These are phyloP conservation scores for Colletotrichum liaoningense DNA, from an alignment of 2,329 filamentous ascomycete genomes.

Conservation along the genomic window DNA sequence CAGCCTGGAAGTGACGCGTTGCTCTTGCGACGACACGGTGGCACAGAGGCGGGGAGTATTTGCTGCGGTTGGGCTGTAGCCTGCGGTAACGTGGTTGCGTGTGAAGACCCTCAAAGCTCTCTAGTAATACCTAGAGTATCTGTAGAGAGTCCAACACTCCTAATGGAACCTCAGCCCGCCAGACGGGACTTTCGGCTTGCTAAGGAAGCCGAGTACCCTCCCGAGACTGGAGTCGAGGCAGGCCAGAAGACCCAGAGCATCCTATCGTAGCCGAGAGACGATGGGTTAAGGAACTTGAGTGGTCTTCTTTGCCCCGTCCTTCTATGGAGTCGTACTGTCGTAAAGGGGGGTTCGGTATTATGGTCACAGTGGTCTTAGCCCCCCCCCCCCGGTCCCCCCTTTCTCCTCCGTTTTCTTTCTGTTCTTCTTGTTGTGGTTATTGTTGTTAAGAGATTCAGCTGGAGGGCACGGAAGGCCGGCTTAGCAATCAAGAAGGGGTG, in stretches of 20 bases:
- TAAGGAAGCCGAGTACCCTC: constrained; percentile 13
- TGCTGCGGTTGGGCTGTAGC: constrained; percentile 1
- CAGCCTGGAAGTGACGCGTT: constrained; percentile 23
- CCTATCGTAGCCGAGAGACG: not conserved
- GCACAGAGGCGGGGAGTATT: constrained; percentile 14
- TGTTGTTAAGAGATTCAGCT: not conserved
- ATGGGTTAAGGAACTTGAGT: not conserved
- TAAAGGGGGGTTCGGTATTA: not conserved
- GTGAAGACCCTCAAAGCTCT: not conserved
- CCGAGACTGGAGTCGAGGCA: not conserved
- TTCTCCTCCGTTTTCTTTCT: not conserved
- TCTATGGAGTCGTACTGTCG: constrained; percentile 5
- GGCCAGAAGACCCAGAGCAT: not conserved
- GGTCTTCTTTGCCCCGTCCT: constrained; percentile 1
- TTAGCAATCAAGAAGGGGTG: not conserved
- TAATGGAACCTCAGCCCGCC: not conserved
- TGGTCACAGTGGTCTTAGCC: not conserved
- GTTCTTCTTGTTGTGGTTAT: not conserved
- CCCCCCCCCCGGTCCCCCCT: not conserved
- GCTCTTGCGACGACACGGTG: constrained; percentile 27
- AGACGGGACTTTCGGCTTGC: constrained; percentile 6
- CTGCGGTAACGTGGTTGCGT: not conserved
- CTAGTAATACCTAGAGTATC: no score
- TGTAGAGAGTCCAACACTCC: not conserved
- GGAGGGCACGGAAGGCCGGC: not conserved